Conservation (phyloP, 1,284 basidiomycete genomes). For the Ustanciosporium gigantosporum region DNA sequence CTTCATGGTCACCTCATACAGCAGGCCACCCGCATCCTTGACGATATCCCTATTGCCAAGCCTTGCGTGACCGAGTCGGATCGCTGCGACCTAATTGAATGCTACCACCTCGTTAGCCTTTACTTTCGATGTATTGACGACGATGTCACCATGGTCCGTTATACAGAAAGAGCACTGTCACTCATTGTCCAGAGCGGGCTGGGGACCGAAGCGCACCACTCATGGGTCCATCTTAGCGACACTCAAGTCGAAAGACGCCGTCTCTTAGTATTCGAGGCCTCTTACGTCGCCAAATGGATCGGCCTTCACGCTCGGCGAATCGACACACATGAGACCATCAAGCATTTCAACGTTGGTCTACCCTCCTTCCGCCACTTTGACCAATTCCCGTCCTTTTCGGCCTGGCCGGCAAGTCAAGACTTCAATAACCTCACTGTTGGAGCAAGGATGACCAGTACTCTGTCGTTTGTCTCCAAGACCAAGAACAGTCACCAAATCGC, state of each 20-base stretch:
- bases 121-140: slow-evolving; percentile 24
- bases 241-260: slow-evolving; percentile 15
- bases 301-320: slow-evolving; percentile 15
- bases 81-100: slow-evolving; percentile 14
- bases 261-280: slow-evolving; percentile 5
- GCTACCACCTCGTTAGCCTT: slow-evolving; percentile 12
- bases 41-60: slow-evolving; percentile 9
- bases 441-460: not conserved
- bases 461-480: slow-evolving; percentile 1
- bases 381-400: slow-evolving; percentile 7
- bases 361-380: slow-evolving; percentile 3
- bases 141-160: slow-evolving; percentile 4
- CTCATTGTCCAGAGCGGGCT: slow-evolving; percentile 6
- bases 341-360: slow-evolving; percentile 9
- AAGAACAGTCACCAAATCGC: slow-evolving; percentile 6
- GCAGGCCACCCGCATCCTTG: slow-evolving; percentile 11
- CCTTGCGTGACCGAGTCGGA: slow-evolving; percentile 7
- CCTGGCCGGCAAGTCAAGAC: slow-evolving; percentile 9
- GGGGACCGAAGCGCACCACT: slow-evolving; percentile 9
- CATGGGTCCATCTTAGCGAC: slow-evolving; percentile 10
- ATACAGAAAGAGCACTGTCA: slow-evolving; percentile 10
- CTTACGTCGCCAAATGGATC: slow-evolving; percentile 9
- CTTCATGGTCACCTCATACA: slow-evolving; percentile 18
- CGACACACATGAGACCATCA: not conserved
- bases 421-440: not conserved